Base-by-base conservation (phyloP, 345 rosid species). In the Populus deltoides region DNA sequence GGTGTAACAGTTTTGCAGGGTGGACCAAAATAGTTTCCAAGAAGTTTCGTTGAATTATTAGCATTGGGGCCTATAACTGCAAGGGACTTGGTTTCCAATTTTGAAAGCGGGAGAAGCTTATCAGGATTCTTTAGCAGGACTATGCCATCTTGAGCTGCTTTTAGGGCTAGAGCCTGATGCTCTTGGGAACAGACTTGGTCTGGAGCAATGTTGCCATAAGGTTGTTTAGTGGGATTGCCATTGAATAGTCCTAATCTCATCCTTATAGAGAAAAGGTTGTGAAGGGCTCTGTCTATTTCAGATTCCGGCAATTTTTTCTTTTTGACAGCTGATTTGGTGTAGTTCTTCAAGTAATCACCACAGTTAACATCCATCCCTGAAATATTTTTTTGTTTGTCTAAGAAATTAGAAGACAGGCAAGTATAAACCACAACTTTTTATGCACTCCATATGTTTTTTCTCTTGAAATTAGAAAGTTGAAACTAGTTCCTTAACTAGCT, bases 331-430 rank as follows among this genome's bases (percentile, higher is more conserved):
- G 97, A 87, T 85, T 88, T 90, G 7, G 97, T 86, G 77, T 90
- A 88, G 17, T 87, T 81, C 78, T 47, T 88, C 85, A 93, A 78
- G 85, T 89, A 93, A 63, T 84, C 49, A 70, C 97, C 98, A 39
- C 98, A 93, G 82, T 95, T 82, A 72, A 95, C 87, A 82, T 95
- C 99, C 97, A 94, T 91, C 31, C 98, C 99, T 93, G 81, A 71
- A 85, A 35, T 77, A 75, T 35, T 61, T 43, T 11, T 43, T 43
- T 11, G 15, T 11, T 43, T 55, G 20, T 45, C 45, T 17, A 33
- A 36, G 47, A 61, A 74, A 74, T 73, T 73, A 73, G 76, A 59
- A 38, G 51, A 29, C 45, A 36, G 38, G 6, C 2, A 47, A 63
- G 13, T n/a, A 33, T 7, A 20, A 18, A 38, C 7, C 15, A 70